Conservation (phyloP, 2,329 filamentous ascomycete species). For the Monosporascus sp. region DNA sequence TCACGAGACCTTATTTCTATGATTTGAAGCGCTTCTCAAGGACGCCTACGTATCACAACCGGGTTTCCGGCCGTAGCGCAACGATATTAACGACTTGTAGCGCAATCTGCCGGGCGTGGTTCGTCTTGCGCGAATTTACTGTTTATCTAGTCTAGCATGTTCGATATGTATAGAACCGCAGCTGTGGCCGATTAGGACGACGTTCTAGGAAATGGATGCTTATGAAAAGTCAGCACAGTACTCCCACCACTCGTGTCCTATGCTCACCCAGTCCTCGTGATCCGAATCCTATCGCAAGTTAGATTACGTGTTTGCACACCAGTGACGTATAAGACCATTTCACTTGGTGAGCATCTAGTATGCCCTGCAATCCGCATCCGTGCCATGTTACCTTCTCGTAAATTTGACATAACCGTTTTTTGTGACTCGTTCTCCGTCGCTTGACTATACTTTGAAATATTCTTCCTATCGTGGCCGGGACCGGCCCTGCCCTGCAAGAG, state of each 20-base stretch:
- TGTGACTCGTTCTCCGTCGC: constrained; percentile 66
- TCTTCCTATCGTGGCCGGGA: constrained; percentile 57
- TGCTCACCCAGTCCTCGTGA: constrained; percentile 69
- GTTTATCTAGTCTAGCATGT: constrained; percentile 58
- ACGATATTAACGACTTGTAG: constrained; percentile 76
- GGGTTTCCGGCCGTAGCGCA: constrained; percentile 68
- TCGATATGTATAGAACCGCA: constrained; percentile 67
- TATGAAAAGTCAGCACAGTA: background rate
- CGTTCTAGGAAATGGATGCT: constrained; percentile 80
- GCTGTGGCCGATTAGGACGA: constrained; percentile 63
- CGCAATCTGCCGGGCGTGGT: constrained; percentile 41
- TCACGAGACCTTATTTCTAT: constrained; percentile 56
- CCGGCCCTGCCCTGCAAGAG: constrained; percentile 65
- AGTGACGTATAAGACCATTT: constrained; percentile 68
- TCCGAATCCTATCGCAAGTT: constrained; percentile 69
- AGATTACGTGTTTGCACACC: constrained; percentile 70
- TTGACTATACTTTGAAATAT: constrained; percentile 68
- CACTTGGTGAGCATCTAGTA: constrained; percentile 66
- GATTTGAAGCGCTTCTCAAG: constrained; percentile 79
- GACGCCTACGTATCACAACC: constrained; percentile 73
- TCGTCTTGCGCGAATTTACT: constrained; percentile 57
- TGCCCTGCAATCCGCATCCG: constrained; percentile 49
- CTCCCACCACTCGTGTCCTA: background rate
- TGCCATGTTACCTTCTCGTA: constrained; percentile 36
- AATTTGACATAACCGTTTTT: constrained; percentile 72